phyloP scores from a whole-genome alignment of 2,329 filamentous ascomycete genomes.

The Fonsecaea monophora region DNA sequence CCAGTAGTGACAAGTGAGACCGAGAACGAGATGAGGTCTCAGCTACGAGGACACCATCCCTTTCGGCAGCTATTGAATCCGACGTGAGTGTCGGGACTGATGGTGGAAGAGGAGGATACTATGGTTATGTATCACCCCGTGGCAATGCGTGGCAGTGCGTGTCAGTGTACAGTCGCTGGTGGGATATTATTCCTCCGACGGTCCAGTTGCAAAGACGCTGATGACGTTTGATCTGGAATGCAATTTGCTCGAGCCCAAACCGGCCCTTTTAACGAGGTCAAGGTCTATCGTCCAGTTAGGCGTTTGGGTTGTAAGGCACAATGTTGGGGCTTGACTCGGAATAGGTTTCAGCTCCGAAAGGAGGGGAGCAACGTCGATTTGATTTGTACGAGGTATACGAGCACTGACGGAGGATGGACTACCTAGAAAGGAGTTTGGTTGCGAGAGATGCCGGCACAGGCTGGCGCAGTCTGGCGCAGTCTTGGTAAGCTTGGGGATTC shows the following conservation, averaged over 20 bases:
- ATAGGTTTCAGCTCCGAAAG: background rate
- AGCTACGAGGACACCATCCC: background rate
- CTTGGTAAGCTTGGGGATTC: too few species aligned
- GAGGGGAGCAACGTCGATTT: background rate
- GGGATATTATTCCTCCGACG: background rate
- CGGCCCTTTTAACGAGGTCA: background rate
- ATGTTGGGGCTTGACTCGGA: background rate
- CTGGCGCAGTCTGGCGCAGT: too few species aligned
- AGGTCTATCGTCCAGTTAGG: background rate
- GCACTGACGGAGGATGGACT: background rate
- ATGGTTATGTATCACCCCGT: slow-evolving; percentile 2
- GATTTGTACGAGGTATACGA: background rate
- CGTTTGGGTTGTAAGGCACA: background rate
- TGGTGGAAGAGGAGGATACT: background rate
- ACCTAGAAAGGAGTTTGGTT: background rate
- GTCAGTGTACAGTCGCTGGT: background rate
- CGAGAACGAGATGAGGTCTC: background rate
- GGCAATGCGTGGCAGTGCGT: background rate
- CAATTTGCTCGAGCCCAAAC: background rate
- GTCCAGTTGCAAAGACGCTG: background rate
- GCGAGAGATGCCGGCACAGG: too few species aligned
- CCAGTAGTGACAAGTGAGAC: background rate
- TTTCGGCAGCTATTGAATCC: background rate
- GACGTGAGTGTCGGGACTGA: background rate
- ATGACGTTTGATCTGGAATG: background rate